These are phyloP conservation scores for Epichloe sylvatica DNA, from an alignment of 2,329 filamentous ascomycete species.

Conservation along the genomic window DNA sequence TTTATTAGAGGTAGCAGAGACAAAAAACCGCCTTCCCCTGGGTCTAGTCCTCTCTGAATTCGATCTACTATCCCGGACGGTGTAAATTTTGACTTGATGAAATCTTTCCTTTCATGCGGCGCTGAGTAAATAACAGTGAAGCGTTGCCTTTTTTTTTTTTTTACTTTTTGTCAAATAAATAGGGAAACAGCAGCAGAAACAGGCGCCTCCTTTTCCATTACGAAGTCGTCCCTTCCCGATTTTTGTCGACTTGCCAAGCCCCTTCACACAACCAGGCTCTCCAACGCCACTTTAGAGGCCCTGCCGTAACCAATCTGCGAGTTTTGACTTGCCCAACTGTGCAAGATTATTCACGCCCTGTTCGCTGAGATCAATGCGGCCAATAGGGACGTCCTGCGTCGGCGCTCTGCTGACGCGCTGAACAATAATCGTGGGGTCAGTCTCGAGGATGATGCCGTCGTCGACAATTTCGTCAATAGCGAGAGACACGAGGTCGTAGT, in stretches of 20 bases:
- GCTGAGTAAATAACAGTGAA: constrained; percentile 7
- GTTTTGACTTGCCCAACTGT: constrained; percentile 82
- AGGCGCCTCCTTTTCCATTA: neutral
- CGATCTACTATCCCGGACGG: neutral
- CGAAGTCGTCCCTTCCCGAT: neutral
- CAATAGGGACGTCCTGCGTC: constrained; percentile 78
- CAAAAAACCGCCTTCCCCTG: neutral
- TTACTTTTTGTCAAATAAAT: neutral
- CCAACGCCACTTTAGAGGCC: constrained; percentile 40
- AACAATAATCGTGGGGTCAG: constrained; percentile 85
- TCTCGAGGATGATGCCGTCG: constrained; percentile 93
- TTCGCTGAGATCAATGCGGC: constrained; percentile 89
- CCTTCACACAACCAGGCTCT: neutral
- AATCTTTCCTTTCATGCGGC: constrained; percentile 14
- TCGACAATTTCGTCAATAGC: constrained; percentile 92
- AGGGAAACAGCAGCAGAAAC: neutral
- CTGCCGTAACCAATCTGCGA: constrained; percentile 82
- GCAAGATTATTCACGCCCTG: constrained; percentile 89
- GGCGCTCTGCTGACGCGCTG: constrained; percentile 87
- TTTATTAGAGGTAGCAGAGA: neutral
- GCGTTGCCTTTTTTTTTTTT: neutral
- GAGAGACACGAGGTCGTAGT: constrained; percentile 91
- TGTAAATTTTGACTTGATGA: neutral
- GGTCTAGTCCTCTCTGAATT: neutral
- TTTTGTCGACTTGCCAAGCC: neutral